Evolutionary conservation across 106 monocot genomes (phyloP), one percentile per base, ranked within the genome.

Genomic region (Dendrobium huoshanense): DNA sequence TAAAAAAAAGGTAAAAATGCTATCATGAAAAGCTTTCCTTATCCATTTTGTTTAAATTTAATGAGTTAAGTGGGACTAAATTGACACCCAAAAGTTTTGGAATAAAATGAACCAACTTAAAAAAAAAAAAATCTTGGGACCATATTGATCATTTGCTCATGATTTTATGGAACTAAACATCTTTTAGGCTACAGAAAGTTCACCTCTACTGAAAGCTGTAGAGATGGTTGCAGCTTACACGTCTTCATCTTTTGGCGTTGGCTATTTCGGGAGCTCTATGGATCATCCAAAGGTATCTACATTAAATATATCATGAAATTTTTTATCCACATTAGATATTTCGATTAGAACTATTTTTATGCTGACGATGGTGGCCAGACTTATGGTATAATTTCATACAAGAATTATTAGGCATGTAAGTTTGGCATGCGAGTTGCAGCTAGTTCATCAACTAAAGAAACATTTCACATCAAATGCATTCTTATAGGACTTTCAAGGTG

Each of bases 211-310:
- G 75, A 87, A 90, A 76, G 85, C 91, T 42, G 86, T 89, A 40
- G 95, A 99, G 79, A 73, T 99, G 73, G 92, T 91, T 82, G 98
- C 95, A 42, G 95, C 95, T 40, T 93, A 89, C 83, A 95, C 93
- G 27, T 95, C 98, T 20, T 58, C 83, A 55, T 95, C 98, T 49
- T 93, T 99, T 82, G 95, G 91, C 6, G 81, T 95, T 41, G 95
- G 98, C 51, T 99, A 99, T 68, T 86, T 93, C 67, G 92, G 91
- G 41, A 92, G 81, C 84, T 88, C 83, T 47, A 95, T 95, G 92
- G 79, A 79, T 75, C 75, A 73, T 55, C 95, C 98, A 19, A 93
- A 95, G 92, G 98, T 98, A 88, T 65, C 17, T 40, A 13, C 40
- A 17, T 65, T 10, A 40, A 67, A 13, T 16, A 13, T 75, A 43